phyloP scores from a whole-genome alignment of 805 yeast species.

The Yarrowia sp. region DNA sequence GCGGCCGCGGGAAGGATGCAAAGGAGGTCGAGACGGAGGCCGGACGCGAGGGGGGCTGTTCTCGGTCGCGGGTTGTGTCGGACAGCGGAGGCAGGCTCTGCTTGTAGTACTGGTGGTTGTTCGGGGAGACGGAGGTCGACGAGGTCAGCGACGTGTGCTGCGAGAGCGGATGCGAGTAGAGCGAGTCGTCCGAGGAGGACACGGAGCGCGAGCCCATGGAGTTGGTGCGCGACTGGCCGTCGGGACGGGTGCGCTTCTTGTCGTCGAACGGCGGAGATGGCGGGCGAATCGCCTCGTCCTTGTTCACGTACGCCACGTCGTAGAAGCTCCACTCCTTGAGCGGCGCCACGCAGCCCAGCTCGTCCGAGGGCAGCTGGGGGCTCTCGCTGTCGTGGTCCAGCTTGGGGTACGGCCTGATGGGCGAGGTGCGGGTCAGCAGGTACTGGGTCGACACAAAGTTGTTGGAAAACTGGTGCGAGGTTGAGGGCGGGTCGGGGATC shows the following conservation, averaged over 20 bases:
- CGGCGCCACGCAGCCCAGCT: background rate
- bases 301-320: constrained; percentile 10
- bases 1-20: constrained; percentile 13
- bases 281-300: constrained; percentile 13
- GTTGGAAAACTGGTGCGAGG: constrained; percentile 16
- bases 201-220: constrained; percentile 17
- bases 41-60: background rate
- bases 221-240: constrained; percentile 11
- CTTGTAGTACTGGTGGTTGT: constrained; percentile 2
- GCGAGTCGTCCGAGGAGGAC: constrained; percentile 4
- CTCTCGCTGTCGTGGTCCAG: background rate
- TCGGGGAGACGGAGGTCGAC: constrained; percentile 6
- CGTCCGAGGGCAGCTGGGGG: background rate
- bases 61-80: background rate
- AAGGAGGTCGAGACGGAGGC: background rate
- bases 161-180: constrained; percentile 7
- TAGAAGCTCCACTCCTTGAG: constrained; percentile 15
- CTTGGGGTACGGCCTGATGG: constrained; percentile 6
- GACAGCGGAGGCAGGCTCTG: constrained; percentile 2
- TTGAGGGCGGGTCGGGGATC: constrained; percentile 19
- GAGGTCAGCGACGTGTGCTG: constrained; percentile 1
- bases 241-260: background rate
- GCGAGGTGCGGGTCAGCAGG: constrained; percentile 2
- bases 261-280: constrained; percentile 7
- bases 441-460: constrained; percentile 21